Evolutionary conservation across 345 rosid species (phyloP), one percentile per base, ranked within the genome.

Genomic region (Arabidopsis arenosa): DNA sequence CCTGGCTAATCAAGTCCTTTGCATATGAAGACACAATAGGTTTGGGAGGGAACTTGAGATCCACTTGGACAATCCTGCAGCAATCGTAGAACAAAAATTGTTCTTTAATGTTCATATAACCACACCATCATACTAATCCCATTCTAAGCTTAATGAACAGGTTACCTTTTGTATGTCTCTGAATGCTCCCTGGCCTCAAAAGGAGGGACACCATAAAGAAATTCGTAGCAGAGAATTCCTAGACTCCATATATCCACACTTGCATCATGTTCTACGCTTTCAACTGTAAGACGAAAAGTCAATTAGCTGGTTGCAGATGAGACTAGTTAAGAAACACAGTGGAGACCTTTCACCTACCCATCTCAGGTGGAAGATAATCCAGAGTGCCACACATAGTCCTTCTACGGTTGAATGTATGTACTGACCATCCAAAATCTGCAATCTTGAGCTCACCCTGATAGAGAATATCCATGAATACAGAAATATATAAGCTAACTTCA

Each of bases 391-490:
- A 95, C 98, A 95, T 95, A 30, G 99, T 95, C 52, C 88, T 79
- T 75, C 98, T 89, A 6, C 96, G 89, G 77, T 90, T 92, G 76
- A 95, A 93, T 30, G 98, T 95, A 80, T 95, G 98, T 15, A 95
- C 99, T 1, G 99, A 95, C 99, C 98, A 95, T 61, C 98, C 99
- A 81, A 95, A 95, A 57, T 95, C 99, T 8, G 99, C 98, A 79
- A 95, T 95, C 87, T 95, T 95, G 35, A 92, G 97, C 75, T 95
- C 99, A 59, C 99, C 99, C 99, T 92, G 82, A 72, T 3, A 71
- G 62, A n/a, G 23, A 17, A 69, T 68, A 62, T 44, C 48, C 9
- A 65, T 15, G 9, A 45, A 59, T 62, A 33, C 8, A 60, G 23
- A 8, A 7, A 2, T 0, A 61, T 7, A 11, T 51, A 62, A 39